Percentiles rank a stretch among this genome's conserved stretches.
Conservation (phyloP, 345 rosid genomes). For the Iberis pinnata region DNA sequence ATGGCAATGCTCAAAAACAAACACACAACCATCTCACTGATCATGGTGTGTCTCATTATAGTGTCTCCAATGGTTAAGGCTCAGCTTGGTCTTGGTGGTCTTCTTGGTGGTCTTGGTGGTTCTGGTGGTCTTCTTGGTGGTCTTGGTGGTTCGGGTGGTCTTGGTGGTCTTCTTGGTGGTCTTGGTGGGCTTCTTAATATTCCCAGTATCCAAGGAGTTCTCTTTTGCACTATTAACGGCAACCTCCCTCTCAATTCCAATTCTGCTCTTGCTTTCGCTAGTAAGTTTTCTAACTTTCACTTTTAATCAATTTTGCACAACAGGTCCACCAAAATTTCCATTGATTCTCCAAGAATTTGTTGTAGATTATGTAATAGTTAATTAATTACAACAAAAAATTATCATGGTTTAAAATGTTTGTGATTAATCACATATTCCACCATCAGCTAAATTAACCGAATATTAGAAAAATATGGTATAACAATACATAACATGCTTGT, state of each 20-base stretch:
- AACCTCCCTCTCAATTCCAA: not conserved
- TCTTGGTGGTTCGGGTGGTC: conserved; percentile 20
- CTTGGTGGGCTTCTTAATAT: conserved; percentile 31
- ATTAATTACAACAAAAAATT: not conserved
- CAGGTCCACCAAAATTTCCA: not conserved
- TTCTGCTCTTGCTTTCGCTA: conserved; percentile 25
- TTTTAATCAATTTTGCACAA: not conserved
- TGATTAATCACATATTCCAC: no score
- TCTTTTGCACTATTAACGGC: conserved; percentile 46
- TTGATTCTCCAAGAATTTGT: not conserved
- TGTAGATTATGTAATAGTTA: not conserved
- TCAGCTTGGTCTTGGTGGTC: conserved; percentile 48
- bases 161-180: conserved; percentile 23
- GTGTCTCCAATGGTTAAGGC: conserved; percentile 40
- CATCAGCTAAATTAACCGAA: not conserved
- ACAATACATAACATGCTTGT: no score
- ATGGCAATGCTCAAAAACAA: conserved; percentile 25
- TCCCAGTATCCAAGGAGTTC: conserved; percentile 39
- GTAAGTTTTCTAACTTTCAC: conserved; percentile 28
- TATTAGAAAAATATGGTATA: not conserved
- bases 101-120: conserved; percentile 1
- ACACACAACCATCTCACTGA: conserved; percentile 14
- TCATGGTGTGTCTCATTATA: conserved; percentile 23
- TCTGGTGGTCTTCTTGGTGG: not conserved
- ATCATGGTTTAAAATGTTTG: no score